A percentile compares a stretch with the other conserved stretches of the same genome.
These are phyloP conservation scores for Annulohypoxylon truncatum DNA, from an alignment of 2,329 filamentous ascomycete species.

Conservation along the genomic window DNA sequence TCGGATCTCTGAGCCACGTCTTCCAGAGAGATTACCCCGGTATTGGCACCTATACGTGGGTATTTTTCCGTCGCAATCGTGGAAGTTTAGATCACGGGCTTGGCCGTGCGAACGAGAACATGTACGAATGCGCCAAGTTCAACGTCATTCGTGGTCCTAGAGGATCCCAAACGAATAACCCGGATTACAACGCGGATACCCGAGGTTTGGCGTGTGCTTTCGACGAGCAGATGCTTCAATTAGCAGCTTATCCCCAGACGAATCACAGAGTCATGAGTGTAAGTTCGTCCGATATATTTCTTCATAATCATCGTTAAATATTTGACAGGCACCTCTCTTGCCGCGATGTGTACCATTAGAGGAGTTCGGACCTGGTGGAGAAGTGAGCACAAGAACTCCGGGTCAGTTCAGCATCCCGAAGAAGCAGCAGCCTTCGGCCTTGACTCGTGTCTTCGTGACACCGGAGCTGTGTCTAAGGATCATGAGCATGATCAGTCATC, in stretches of 20 bases:
- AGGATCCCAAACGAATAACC: slow-evolving; percentile 13
- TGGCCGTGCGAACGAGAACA: not conserved
- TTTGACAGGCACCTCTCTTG: slow-evolving; percentile 24
- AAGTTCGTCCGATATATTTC: not conserved
- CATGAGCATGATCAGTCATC: slow-evolving; percentile 20
- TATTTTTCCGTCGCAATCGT: slow-evolving; percentile 27
- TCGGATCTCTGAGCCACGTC: slow-evolving; percentile 14
- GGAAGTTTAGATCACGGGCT: slow-evolving; percentile 18
- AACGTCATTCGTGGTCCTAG: slow-evolving; percentile 38
- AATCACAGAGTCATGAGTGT: slow-evolving; percentile 27
- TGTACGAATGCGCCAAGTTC: slow-evolving; percentile 40
- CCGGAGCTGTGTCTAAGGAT: slow-evolving; percentile 38
- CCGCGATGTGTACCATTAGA: not conserved
- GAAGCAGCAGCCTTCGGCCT: slow-evolving; percentile 22
- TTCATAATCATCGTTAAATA: slow-evolving; percentile 1
- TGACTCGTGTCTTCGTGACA: slow-evolving; percentile 30
- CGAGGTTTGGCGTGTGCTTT: too few relatives aligned
- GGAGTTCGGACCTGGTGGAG: not conserved
- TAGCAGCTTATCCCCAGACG: slow-evolving; percentile 23
- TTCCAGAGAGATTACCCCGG: not conserved
- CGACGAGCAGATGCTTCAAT: not conserved
- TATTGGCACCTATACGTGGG: not conserved
- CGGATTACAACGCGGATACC: not conserved
- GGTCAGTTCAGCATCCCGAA: slow-evolving; percentile 12
- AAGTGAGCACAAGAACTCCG: not conserved